A percentile compares a stretch with the other conserved stretches of the same genome.
phyloP scores from a whole-genome alignment of 805 yeast genomes.

The Candida montana region DNA sequence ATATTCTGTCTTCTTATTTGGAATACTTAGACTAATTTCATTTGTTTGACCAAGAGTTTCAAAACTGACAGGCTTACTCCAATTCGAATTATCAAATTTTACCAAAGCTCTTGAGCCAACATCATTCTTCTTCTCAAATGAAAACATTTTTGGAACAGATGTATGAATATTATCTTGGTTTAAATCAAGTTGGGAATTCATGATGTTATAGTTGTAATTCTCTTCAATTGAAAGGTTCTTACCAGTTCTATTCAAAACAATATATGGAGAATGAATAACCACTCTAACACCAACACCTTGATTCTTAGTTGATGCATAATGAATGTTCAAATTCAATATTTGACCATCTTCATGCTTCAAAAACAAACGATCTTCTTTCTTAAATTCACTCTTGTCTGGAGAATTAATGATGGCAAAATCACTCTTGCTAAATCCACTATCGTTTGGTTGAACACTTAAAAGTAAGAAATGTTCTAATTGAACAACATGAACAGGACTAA shows the following conservation, averaged over 20 bases:
- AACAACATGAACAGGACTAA: conserved; percentile 76
- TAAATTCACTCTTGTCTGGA: conserved; percentile 47
- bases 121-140: conserved; percentile 58
- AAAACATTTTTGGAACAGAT: conserved; percentile 71
- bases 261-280: conserved; percentile 77
- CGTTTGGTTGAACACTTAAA: conserved; percentile 61
- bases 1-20: conserved; percentile 52
- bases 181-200: conserved; percentile 37
- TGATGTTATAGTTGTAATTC: conserved; percentile 47
- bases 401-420: conserved; percentile 69
- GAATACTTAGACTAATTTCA: conserved; percentile 47
- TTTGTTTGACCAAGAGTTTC: conserved; percentile 85
- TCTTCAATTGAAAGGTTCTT: conserved; percentile 53
- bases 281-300: conserved; percentile 59
- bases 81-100: conserved; percentile 59
- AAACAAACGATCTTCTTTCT: conserved; percentile 47
- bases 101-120: conserved; percentile 62
- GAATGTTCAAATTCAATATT: conserved; percentile 53
- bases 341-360: conserved; percentile 64
- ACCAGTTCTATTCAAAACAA: conserved; percentile 77
- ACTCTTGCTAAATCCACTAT: conserved; percentile 55
- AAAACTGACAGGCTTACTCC: conserved; percentile 73
- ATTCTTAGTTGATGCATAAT: conserved; percentile 49
- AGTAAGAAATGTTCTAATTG: conserved; percentile 65
- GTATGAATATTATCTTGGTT: conserved; percentile 28